A percentile compares a stretch with the other conserved stretches of the same genome.
phyloP scores from a whole-genome alignment of 345 rosid genomes.

The Corchorus capsularis region DNA sequence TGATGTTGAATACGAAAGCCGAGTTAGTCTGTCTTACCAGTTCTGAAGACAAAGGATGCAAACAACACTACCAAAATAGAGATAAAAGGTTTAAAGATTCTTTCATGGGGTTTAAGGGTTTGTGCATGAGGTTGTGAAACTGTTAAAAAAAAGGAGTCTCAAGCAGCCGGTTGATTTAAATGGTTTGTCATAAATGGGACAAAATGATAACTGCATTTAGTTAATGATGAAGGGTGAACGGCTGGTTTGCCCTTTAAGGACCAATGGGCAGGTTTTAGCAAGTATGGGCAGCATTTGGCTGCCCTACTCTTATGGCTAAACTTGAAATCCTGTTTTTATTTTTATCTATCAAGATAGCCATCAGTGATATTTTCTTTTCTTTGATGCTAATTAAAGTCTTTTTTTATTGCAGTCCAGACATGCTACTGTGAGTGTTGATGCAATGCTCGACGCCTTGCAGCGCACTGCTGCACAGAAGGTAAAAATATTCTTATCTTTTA shows the following conservation, averaged over 20 bases:
- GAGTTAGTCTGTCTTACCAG: neutral
- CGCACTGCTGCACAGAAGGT: constrained; percentile 68
- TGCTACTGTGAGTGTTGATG: constrained; percentile 86
- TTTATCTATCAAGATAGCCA: neutral
- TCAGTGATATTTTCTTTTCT: neutral
- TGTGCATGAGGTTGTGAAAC: neutral
- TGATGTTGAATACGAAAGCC: neutral
- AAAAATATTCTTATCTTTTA: constrained; percentile 2
- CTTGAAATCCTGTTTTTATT: neutral
- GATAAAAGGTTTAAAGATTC: neutral
- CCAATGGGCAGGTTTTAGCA: neutral
- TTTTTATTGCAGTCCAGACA: constrained; percentile 72
- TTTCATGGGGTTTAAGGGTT: neutral
- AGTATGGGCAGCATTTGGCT: neutral
- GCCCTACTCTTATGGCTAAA: neutral
- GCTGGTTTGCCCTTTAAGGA: neutral
- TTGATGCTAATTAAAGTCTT: neutral
- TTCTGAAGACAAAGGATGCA: neutral
- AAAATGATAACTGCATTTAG: neutral
- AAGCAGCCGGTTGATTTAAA: neutral
- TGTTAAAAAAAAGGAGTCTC: neutral
- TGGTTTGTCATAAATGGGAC: neutral
- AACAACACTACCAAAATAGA: neutral
- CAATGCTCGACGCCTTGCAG: constrained; percentile 92
- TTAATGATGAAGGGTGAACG: neutral